Percentiles rank a stretch among this genome's conserved stretches.
Conservation (phyloP, 2,329 filamentous ascomycete species). For the Cytospora schulzeri region DNA sequence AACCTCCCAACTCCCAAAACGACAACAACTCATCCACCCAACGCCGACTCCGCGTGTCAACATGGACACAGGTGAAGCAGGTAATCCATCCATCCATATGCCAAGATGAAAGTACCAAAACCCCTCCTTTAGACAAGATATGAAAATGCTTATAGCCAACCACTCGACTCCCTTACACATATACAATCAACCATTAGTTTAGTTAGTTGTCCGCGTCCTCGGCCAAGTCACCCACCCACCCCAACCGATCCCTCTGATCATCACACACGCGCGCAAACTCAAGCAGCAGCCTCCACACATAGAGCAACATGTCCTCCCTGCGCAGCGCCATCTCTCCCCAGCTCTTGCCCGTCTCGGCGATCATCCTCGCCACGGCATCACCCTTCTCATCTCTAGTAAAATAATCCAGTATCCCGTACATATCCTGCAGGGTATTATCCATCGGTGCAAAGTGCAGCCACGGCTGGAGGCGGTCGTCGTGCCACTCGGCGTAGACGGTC, state of each 20-base stretch:
- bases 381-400: conserved; percentile 57
- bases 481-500: conserved; percentile 75
- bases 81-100: neutral
- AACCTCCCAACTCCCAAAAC: neutral
- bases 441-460: conserved; percentile 76
- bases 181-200: neutral
- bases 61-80: neutral
- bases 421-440: conserved; percentile 67
- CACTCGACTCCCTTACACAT: neutral
- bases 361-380: conserved; percentile 59
- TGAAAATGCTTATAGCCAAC: neutral
- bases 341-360: conserved; percentile 59
- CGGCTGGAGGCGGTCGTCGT: conserved; percentile 67
- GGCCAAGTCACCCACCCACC: conserved; percentile 47
- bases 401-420: conserved; percentile 67
- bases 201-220: neutral
- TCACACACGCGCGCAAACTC: conserved; percentile 58
- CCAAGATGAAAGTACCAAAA: neutral
- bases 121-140: neutral
- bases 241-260: conserved; percentile 46
- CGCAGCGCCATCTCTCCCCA: conserved; percentile 66
- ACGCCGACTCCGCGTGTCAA: neutral
- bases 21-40: neutral
- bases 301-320: conserved; percentile 67
- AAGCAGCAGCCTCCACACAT: conserved; percentile 62